Evolutionary conservation across 495 filamentous ascomycete species (phyloP), one percentile per base, ranked within the genome.

Genomic region (Pseudomonodictys pantanalensis): DNA sequence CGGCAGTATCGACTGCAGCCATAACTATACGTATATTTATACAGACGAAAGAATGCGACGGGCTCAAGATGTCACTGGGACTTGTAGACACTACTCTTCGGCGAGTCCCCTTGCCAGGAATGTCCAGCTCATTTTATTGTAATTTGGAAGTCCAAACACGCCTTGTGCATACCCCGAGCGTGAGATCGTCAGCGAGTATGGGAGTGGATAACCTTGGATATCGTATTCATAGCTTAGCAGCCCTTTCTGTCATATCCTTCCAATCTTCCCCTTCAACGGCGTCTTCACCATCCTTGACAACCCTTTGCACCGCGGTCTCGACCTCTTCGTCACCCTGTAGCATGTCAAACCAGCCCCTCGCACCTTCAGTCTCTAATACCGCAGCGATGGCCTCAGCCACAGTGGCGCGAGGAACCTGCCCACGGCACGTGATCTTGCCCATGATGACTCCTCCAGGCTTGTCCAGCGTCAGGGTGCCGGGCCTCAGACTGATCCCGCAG

Each of bases 311-410:
- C 9, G 85, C 89, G n/a, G 71, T 75, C 20, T 77, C 77, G 43
- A 86, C 75, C 0, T 69, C 71, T 50, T 84, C 79, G 30, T 88
- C 81, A 2, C 83, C 83, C 67, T 76, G 76, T 17, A 85, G 60
- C 63, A 86, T 64, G 76, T 86, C 84, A 67, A 78, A 71, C 84
- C 84, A 86, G 2, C 77, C 75, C 17, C 85, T 81, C 2, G 79
- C 81, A 50, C 81, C 79, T 6, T 78, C 80, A 18, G 71, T 73
- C 29, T 85, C 83, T 57, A 92, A 71, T 69, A 92, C 74, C 75
- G 67, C 65, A 65, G 83, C 86, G 22, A 82, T 82, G 38, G 89
- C 79, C 56, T 79, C 77, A 12, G 89, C 90, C 18, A 92, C 88
- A 72, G 86, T 84, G 62, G 78, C 83, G 49, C 90, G 77, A 18